These are phyloP conservation scores for Casuarina equisetifolia DNA, from an alignment of 306 rosid species.

Conservation along the genomic window DNA sequence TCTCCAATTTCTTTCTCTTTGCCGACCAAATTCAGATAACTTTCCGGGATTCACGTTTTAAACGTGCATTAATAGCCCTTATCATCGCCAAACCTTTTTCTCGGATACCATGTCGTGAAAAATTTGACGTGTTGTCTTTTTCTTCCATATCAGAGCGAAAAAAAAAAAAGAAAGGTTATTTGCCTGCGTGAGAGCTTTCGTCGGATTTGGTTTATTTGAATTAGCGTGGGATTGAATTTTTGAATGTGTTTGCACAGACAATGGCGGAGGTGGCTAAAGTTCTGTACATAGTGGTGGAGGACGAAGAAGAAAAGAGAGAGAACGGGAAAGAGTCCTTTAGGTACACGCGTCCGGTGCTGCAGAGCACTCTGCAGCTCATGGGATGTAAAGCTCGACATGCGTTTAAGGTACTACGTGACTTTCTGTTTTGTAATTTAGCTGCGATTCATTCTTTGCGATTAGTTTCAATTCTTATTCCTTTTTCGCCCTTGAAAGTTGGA, in stretches of 20 bases:
- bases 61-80: not conserved
- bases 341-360: conserved; percentile 76
- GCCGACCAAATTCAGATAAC: not conserved
- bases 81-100: not conserved
- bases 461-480: not conserved
- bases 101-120: not conserved
- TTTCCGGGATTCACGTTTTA: not conserved
- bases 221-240: not conserved
- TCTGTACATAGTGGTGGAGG: conserved; percentile 73
- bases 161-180: not conserved
- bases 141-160: not conserved
- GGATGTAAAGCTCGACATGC: conserved; percentile 97
- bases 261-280: conserved; percentile 49
- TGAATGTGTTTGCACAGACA: conserved; percentile 9
- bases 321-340: conserved; percentile 64
- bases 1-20: not conserved
- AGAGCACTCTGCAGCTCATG: conserved; percentile 84
- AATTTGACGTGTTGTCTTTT: not conserved
- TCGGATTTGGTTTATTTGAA: not conserved
- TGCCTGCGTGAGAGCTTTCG: not conserved
- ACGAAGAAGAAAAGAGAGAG: conserved; percentile 46
- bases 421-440: not conserved
- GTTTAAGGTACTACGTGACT: conserved; percentile 56
- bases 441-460: not conserved
- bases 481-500: not conserved